Base-by-base conservation (phyloP, 352 stramenopile genomes). In the Thraustotheca clavata region DNA sequence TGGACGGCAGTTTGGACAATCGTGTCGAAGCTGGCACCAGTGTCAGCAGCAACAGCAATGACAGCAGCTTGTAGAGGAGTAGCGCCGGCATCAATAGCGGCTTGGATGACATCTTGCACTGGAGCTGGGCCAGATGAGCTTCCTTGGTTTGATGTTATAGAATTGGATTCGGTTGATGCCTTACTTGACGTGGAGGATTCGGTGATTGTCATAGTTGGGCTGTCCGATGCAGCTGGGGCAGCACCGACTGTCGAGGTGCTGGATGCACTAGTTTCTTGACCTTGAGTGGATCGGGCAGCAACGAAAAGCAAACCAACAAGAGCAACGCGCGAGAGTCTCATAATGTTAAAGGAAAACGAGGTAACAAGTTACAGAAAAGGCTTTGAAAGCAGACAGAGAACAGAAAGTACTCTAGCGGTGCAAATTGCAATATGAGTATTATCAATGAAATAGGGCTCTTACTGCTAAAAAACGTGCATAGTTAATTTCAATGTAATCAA, bases 381-480 rank as follows among this genome's bases (percentile, higher is more conserved):
- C 6, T 6, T 14, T 12, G 43, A 50, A 22, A 29, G 33, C 43
- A 14, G 43, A 50, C 43, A 50, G 43, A 50, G 43, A 50, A 50
- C 43, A 29, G 6, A 29, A 14, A 14, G 43, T 14, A 50, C 43
- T 50, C 43, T 50, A 6, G 43, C 6, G 43, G 6, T 50, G 43
- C 43, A 50, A 50, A 50, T 50, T 50, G 43, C 43, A 50, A 50
- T 12, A 14, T 50, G 43, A 50, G 20, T 43, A 20, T 43, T n/a
- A n/a, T n/a, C n/a, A n/a, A n/a, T n/a, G n/a, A n/a, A n/a, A n/a
- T n/a, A n/a, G n/a, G n/a, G n/a, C n/a, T n/a, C n/a, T n/a, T n/a
- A n/a, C n/a, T n/a, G n/a, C n/a, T n/a, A n/a, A n/a, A n/a, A n/a
- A n/a, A n/a, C n/a, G n/a, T n/a, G n/a, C n/a, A n/a, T n/a, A n/a